These are phyloP conservation scores for Aphanomyces astaci DNA, from an alignment of 352 stramenopile genomes.

Conservation along the genomic window DNA sequence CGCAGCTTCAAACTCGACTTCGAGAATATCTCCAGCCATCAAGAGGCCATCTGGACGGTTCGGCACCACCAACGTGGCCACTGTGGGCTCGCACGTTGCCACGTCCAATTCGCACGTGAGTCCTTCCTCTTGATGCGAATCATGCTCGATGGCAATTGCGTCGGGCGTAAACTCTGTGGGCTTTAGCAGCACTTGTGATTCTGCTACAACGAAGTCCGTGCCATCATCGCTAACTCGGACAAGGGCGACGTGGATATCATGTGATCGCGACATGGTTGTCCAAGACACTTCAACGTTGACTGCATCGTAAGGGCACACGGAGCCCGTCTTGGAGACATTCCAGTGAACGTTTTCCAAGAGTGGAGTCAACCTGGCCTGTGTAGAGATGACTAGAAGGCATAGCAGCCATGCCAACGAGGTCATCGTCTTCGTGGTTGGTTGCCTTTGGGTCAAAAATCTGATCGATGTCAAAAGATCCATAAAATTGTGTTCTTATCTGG, in stretches of 20 bases:
- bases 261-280: not conserved
- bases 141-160: not conserved
- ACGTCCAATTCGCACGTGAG: conserved; percentile 10
- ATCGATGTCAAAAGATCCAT: not conserved
- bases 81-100: not conserved
- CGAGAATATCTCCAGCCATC: conserved; percentile 35
- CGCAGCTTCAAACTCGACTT: conserved; percentile 43
- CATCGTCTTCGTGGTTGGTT: not conserved
- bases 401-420: not conserved
- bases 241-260: not conserved
- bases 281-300: not conserved
- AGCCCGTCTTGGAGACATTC: not conserved
- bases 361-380: not conserved
- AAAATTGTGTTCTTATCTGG: too few relatives aligned
- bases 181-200: not conserved
- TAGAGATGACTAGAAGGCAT: not conserved
- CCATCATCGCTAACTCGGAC: not conserved
- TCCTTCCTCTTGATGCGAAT: not conserved
- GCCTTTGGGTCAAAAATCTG: too few relatives aligned
- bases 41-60: conserved; percentile 26
- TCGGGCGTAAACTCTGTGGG: not conserved
- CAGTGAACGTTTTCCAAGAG: not conserved
- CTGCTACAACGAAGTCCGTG: not conserved
- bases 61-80: conserved; percentile 1
- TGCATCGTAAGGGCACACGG: not conserved